These are phyloP conservation scores for Xylaria telfairii DNA, from an alignment of 495 filamentous ascomycete species.

Conservation along the genomic window DNA sequence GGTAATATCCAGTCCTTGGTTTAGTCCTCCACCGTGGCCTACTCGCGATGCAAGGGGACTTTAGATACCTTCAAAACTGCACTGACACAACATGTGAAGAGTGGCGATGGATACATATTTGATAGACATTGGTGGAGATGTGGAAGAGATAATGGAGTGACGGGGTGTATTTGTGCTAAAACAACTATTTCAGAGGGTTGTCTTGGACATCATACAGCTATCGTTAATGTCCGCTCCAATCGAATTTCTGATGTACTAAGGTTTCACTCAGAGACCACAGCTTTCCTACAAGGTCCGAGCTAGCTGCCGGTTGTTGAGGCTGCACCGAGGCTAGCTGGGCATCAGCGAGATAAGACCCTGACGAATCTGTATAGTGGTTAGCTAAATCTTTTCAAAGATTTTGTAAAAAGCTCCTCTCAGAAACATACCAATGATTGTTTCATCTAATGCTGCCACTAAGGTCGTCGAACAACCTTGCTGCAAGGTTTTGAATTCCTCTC, in stretches of 20 bases:
- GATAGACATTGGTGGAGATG: too few species aligned
- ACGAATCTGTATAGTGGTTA: not conserved
- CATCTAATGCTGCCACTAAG: not conserved
- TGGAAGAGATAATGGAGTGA: too few species aligned
- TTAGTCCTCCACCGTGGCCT: too few species aligned
- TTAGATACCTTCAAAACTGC: too few species aligned
- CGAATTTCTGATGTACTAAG: not conserved
- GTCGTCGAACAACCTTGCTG: not conserved
- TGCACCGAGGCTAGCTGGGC: not conserved
- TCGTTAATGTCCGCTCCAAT: not conserved
- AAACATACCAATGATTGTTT: not conserved
- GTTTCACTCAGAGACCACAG: not conserved
- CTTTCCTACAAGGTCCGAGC: not conserved
- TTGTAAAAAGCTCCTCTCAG: not conserved
- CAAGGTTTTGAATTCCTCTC: not conserved
- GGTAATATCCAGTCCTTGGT: too few species aligned
- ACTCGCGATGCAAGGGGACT: too few species aligned
- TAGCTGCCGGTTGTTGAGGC: not conserved
- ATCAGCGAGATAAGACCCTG: not conserved
- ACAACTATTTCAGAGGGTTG: not conserved
- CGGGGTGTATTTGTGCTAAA: too few species aligned
- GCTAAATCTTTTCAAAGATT: not conserved
- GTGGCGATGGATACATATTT: too few species aligned
- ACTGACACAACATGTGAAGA: too few species aligned
- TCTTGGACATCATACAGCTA: not conserved